Evolutionary conservation across 345 rosid species (phyloP).

Genomic region (Eucalyptus pauciflora): DNA sequence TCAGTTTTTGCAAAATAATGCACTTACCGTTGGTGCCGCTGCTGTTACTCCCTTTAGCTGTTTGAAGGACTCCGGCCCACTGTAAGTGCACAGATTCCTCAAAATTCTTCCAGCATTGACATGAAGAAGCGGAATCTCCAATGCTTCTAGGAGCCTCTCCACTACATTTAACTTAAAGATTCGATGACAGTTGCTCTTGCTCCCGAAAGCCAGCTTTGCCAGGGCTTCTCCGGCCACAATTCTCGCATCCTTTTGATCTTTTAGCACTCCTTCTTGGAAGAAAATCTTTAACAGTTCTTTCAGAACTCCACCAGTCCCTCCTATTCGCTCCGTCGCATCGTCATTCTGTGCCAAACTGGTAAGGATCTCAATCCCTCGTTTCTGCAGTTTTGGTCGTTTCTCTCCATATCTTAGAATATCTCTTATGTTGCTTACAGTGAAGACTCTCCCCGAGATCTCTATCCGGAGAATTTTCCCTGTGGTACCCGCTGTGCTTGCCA

Average conservation of each 20-base stretch:
- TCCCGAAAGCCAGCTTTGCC: conserved; percentile 61
- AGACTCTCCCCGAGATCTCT: conserved; percentile 70
- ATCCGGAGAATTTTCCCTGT: conserved; percentile 51
- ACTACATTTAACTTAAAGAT: conserved; percentile 38
- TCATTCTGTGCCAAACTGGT: conserved; percentile 51
- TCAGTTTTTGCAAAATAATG: not conserved
- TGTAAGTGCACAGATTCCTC: conserved; percentile 44
- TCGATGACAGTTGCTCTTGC: conserved; percentile 51
- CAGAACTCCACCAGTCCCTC: conserved; percentile 63
- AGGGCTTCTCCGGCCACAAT: conserved; percentile 73
- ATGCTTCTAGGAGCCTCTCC: conserved; percentile 36
- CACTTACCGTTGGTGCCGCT: conserved; percentile 54
- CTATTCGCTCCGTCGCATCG: conserved; percentile 52
- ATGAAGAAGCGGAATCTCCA: conserved; percentile 31
- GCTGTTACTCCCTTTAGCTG: conserved; percentile 32
- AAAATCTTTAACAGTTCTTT: conserved; percentile 61
- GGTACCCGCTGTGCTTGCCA: conserved; percentile 51
- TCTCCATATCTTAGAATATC: conserved; percentile 49
- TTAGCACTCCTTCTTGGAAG: conserved; percentile 11
- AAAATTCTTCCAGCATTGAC: conserved; percentile 60
- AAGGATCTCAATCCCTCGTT: conserved; percentile 47
- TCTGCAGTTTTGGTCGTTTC: conserved; percentile 42
- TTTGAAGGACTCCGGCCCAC: conserved; percentile 30
- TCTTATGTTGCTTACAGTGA: conserved; percentile 56
- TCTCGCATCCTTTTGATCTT: conserved; percentile 20